Evolutionary conservation across 2,329 filamentous ascomycete genomes (phyloP), one percentile per base, ranked within the genome.

Genomic region (Stagonosporopsis chrysanthemi): DNA sequence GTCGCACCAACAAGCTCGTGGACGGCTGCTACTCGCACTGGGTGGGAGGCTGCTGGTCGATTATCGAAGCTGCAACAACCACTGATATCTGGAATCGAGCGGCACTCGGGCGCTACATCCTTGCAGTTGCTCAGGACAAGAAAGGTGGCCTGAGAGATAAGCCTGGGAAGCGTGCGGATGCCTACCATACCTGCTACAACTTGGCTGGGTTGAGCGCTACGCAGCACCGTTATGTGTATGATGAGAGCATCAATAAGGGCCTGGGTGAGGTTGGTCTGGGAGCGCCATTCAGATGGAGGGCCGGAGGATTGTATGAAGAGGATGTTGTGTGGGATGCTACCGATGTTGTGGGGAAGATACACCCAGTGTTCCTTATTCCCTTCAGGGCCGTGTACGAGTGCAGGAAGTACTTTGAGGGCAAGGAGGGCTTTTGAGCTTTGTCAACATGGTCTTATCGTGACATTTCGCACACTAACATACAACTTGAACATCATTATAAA

Each of bases 1-100:
- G 95, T 60, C 89, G 95, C 66, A 97, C 94, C 26, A 98, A 98
- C 82, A 99, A 99, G 80, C 84, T 99, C 29, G 95, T 98, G 29
- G 95, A 99, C 76, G 95, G 94, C 42, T 99, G 95, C 79, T 99
- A 99, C 80, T 96, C 91, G 74, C 94, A 97, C 78, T 99, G 95
- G 95, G 90, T 97, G 31, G 95, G 95, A 52, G 90, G 90, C 52
- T 98, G 93, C 80, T 99, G 93, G 91, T 89, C 94, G 42, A 79
- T 99, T 63, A 82, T 98, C 65, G 90, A 97, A 80, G 91, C 91
- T 55, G 88, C 88, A 52, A 84, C 84, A 64, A 85, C 59, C 0
- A 52, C 48, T 5, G 51, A 47, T 1, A 78, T 92, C 43, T 97
- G 92, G 83, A 93, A 88, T 75, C 88, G 91, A 50, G 89, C 95